Evolutionary conservation across 352 stramenopile species (phyloP), one percentile per base, ranked within the genome.

Genomic region (Pythium insidiosum): DNA sequence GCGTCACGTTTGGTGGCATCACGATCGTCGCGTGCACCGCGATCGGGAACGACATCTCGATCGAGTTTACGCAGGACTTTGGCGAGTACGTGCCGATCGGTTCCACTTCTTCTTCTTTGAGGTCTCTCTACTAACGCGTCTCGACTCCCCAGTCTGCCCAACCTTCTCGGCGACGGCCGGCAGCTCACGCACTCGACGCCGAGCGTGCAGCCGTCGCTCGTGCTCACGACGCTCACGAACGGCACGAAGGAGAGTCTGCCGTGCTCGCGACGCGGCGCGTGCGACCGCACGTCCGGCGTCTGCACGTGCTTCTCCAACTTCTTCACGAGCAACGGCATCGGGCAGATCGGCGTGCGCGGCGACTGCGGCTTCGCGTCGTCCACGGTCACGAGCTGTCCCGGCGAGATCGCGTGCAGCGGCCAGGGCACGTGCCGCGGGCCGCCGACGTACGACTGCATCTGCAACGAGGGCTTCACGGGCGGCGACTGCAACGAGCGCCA

Each of bases 181-280:
- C 28, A 47, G 13, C 56, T 87, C n/a, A 56, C 53, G 5, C 72
- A 82, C 44, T 71, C 60, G 29, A 84, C 69, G 10, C 63, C 69
- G 0, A 72, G 68, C 6, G 57, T 68, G 2, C 34, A 37, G 10
- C 67, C 66, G 28, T 63, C 66, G 39, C 59, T 90, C 9, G 58
- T 52, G 10, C 66, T 84, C 35, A 48, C 60, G 25, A 76, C 79
- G 9, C 56, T 73, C 7, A 63, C 84, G 1, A 68, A 93, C 19
- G 90, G 90, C 5, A 96, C 87, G 0, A 96, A 96, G 50, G 90
- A 97, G 54, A 84, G 77, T 43, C 34, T 84, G 12, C 56, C 66
- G 22, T 97, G 90, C 66, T 93, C 84, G 16, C 88, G 85, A 0
- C 75, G 88, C 15, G 90, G 90, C 3, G 46, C 56, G 7, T 97